Percentiles rank a stretch among this genome's conserved stretches.
Conservation (phyloP, 2,329 filamentous ascomycete species). For the Colletotrichum destructivum region DNA sequence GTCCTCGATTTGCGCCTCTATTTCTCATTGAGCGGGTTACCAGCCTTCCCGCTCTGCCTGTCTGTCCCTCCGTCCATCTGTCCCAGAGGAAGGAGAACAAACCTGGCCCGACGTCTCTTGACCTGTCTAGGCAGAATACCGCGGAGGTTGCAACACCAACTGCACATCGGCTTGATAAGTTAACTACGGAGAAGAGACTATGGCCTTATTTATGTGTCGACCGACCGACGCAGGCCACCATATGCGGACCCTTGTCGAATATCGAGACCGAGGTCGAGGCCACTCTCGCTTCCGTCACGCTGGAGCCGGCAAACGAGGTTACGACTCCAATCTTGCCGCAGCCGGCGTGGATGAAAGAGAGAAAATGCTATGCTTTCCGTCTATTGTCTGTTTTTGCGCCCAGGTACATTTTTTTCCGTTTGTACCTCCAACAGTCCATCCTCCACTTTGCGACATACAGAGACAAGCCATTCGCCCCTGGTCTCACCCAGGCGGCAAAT, state of each 20-base stretch:
- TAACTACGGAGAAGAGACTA: background rate
- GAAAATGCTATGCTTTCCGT: background rate
- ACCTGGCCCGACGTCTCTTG: conserved; percentile 22
- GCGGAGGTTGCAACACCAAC: conserved; percentile 16
- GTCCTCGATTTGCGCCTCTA: background rate
- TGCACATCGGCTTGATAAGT: conserved; percentile 7
- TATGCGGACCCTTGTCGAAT: conserved; percentile 10
- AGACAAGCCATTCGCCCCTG: conserved; percentile 6
- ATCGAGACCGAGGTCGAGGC: conserved; percentile 27
- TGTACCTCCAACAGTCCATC: conserved; percentile 21
- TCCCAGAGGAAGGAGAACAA: conserved; percentile 12
- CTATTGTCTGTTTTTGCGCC: background rate
- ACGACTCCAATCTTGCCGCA: background rate
- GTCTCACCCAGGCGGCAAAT: conserved; percentile 39
- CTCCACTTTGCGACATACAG: background rate
- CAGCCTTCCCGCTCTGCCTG: background rate
- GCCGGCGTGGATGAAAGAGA: background rate
- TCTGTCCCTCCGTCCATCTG: background rate
- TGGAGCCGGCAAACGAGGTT: conserved; percentile 30
- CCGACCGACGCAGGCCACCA: conserved; percentile 8
- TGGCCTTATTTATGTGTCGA: conserved; percentile 24
- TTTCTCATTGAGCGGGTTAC: background rate
- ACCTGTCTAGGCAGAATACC: conserved; percentile 15
- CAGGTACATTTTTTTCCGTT: background rate
- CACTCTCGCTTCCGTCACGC: conserved; percentile 19